These are phyloP conservation scores for Pyrenochaeta sp. DNA, from an alignment of 2,329 filamentous ascomycete species.

Conservation along the genomic window DNA sequence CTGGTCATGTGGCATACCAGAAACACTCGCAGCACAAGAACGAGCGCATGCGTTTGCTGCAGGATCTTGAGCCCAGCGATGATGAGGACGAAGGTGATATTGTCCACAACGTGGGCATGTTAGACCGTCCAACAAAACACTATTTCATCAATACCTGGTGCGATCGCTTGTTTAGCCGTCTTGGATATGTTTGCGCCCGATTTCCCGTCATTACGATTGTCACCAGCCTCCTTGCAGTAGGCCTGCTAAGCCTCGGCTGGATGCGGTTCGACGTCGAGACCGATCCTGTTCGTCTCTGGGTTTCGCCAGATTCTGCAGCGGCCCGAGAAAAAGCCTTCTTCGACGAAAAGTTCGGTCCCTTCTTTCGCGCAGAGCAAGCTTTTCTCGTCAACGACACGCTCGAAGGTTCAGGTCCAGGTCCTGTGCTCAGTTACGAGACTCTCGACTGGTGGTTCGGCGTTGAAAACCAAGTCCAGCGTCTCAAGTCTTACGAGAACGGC, in stretches of 20 bases:
- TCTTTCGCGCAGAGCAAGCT: conserved; percentile 91
- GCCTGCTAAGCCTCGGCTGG: conserved; percentile 85
- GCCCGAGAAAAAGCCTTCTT: conserved; percentile 95
- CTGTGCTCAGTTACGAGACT: conserved; percentile 87
- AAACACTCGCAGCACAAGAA: conserved; percentile 77
- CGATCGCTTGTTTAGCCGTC: conserved; percentile 77
- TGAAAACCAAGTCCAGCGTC: conserved; percentile 75
- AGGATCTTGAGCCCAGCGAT: conserved; percentile 83
- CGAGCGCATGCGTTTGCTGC: conserved; percentile 84
- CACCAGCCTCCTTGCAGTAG: conserved; percentile 76
- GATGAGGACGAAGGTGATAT: conserved; percentile 94
- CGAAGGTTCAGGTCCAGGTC: conserved; percentile 73
- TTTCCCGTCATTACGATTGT: conserved; percentile 87
- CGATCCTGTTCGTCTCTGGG: conserved; percentile 92
- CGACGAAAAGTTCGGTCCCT: conserved; percentile 90
- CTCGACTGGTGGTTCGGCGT: conserved; percentile 93
- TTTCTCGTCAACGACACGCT: conserved; percentile 91
- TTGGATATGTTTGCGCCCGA: conserved; percentile 81
- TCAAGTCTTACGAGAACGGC: conserved; percentile 73
- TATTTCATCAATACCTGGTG: conserved; percentile 87
- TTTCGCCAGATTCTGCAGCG: conserved; percentile 90
- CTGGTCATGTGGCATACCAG: conserved; percentile 78
- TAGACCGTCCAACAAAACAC: conserved; percentile 78
- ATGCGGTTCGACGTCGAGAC: conserved; percentile 86
- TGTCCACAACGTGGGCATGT: conserved; percentile 76